Base-by-base conservation (phyloP, 768 basidiomycete genomes). In the Amanita muscaria region DNA sequence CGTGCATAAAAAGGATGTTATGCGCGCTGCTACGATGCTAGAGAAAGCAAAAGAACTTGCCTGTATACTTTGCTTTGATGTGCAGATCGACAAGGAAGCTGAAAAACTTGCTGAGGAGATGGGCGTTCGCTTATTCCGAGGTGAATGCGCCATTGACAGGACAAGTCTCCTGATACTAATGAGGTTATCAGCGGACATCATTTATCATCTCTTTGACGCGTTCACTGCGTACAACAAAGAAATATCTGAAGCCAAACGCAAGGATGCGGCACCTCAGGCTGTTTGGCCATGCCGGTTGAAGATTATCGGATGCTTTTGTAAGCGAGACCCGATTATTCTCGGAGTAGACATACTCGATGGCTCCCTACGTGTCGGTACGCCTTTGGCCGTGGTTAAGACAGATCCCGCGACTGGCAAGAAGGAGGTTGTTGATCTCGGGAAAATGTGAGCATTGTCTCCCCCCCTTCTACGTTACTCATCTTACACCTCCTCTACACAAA, bases 291-390 rank as follows among this genome's bases (percentile, higher is more conserved):
- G 91, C 59, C 76, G 90, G 40, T 74, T 99, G 56, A 92, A 88
- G 70, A 85, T 69, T 50, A 88, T 99, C 50, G 86, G 88, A n/a
- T 84, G 80, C 14, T 99, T 98, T 63, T 87, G 87, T 65, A 92
- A 93, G 65, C 83, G 96, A 36, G 96, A 98, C 64, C 96, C 94
- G 3, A 96, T 98, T 58, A 94, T 98, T 50, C 68, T 98, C 40
- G 94, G 94, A 52, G 90, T 93, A 27, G 94, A 98, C 61, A 93
- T 99, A 55, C 70, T 94, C 38, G 94, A 98, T 49, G 94, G 94
- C 18, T 79, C 81, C 0, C 63, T 99, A 55, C 80, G 92, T 15
- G 73, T 93, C 27, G 94, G 96, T 3, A 98, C 96, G 3, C 96
- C 96, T 0, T 63, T 99, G 36, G 92, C 91, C 57, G 96, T 98